A percentile compares a stretch with the other conserved stretches of the same genome.
phyloP scores from a whole-genome alignment of 1,139 yeast genomes.

The Kluyveromyces sp. region DNA sequence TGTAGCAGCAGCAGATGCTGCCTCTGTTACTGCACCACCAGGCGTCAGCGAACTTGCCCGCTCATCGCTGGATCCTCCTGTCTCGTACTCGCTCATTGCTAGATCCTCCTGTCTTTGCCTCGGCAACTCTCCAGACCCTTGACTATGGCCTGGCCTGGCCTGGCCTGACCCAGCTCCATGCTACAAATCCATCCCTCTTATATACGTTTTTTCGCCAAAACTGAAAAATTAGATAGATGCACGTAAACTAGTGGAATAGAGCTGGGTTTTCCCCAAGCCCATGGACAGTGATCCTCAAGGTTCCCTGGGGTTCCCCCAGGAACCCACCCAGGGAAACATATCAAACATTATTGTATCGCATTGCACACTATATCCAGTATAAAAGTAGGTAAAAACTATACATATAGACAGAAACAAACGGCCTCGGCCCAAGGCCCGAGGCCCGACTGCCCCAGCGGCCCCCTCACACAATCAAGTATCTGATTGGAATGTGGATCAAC shows the following conservation, averaged over 20 bases:
- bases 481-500: slow-evolving; percentile 91
- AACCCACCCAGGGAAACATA: too few relatives aligned
- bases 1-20: too few relatives aligned
- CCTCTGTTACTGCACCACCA: neutral
- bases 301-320: neutral
- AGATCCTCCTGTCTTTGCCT: neutral
- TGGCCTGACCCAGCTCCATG: too few relatives aligned
- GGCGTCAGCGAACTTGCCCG: slow-evolving; percentile 1
- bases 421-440: too few relatives aligned
- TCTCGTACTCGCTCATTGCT: slow-evolving; percentile 3
- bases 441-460: too few relatives aligned
- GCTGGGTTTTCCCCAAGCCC: too few relatives aligned
- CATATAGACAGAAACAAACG: neutral
- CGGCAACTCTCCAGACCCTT: neutral
- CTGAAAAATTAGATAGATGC: too few relatives aligned
- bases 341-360: neutral
- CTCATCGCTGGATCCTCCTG: slow-evolving; percentile 4
- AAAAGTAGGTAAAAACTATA: slow-evolving; percentile 2
- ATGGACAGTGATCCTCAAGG: neutral
- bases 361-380: slow-evolving; percentile 5
- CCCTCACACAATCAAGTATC: slow-evolving; percentile 82
- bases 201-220: too few relatives aligned
- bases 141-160: neutral
- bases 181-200: too few relatives aligned
- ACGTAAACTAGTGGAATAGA: too few relatives aligned